Percentiles rank a stretch among this genome's conserved stretches.
Evolutionary conservation across 169 alveolate species (phyloP).

Genomic region (Plasmodium adleri): DNA sequence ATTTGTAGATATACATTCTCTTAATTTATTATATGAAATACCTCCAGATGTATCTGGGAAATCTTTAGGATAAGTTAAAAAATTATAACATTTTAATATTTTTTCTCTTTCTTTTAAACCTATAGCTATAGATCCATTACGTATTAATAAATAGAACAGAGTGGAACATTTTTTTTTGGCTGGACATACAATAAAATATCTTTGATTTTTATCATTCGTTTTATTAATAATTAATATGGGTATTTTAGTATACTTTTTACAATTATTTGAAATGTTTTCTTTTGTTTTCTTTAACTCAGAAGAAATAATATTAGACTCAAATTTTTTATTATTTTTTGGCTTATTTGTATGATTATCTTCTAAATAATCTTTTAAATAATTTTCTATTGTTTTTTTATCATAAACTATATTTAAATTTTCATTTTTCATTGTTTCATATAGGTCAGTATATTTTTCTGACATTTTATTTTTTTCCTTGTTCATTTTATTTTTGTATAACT

Average conservation of each 20-base stretch:
- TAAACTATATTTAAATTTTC: not conserved
- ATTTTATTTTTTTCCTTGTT: not conserved
- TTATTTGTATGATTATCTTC: slow-evolving; percentile 1
- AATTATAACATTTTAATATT: slow-evolving; percentile 57
- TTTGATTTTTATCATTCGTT: slow-evolving; percentile 41
- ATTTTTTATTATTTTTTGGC: not conserved
- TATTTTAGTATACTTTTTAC: slow-evolving; percentile 35
- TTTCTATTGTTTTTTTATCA: slow-evolving; percentile 18
- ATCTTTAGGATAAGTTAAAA: slow-evolving; percentile 59
- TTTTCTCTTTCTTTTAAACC: slow-evolving; percentile 74
- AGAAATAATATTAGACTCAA: slow-evolving; percentile 4
- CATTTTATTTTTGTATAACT: too few relatives aligned
- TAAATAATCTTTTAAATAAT: slow-evolving; percentile 16
- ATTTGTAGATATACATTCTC: slow-evolving; percentile 35
- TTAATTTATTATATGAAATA: slow-evolving; percentile 27
- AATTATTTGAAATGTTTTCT: slow-evolving; percentile 23
- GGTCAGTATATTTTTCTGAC: not conserved
- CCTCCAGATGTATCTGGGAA: slow-evolving; percentile 69
- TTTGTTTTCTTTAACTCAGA: slow-evolving; percentile 31
- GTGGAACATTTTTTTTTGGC: slow-evolving; percentile 61
- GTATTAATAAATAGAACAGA: slow-evolving; percentile 35
- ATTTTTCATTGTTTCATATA: not conserved
- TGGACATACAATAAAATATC: slow-evolving; percentile 69
- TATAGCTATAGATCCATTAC: slow-evolving; percentile 75
- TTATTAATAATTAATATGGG: slow-evolving; percentile 58